Percentiles rank a stretch among this genome's conserved stretches.
Conservation (phyloP, 257 asterid genomes). For the Ballota nigra region DNA sequence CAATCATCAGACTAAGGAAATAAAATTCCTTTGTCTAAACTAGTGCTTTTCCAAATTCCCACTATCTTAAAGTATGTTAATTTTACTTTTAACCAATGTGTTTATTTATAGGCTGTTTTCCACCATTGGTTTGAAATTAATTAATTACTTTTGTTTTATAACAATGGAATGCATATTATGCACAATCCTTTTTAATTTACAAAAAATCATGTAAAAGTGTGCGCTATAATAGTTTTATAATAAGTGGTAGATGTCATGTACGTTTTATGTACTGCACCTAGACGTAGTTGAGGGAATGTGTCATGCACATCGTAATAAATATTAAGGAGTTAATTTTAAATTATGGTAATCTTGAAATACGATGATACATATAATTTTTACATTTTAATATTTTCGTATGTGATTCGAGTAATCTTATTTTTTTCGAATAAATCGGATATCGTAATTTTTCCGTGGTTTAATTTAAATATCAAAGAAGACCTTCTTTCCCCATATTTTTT, state of each 20-base stretch:
- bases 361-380: too few species aligned
- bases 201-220: too few species aligned
- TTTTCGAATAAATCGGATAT: too few species aligned
- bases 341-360: too few species aligned
- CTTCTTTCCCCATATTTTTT: too few species aligned
- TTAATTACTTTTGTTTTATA: not conserved
- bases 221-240: not conserved
- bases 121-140: not conserved
- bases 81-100: conserved; percentile 11
- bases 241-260: not conserved
- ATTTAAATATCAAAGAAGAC: too few species aligned
- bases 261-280: not conserved
- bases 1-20: conserved; percentile 14
- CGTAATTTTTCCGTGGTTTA: too few species aligned
- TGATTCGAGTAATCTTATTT: too few species aligned
- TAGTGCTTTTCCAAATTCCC: not conserved
- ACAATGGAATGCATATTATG: not conserved
- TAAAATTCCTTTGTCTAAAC: not conserved
- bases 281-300: not conserved
- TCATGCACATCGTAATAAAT: not conserved
- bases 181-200: too few species aligned
- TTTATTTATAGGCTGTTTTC: conserved; percentile 3
- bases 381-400: too few species aligned
- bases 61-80: not conserved
- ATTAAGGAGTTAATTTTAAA: not conserved